Conservation (phyloP, 306 rosid genomes). For the Quillaja saponaria region DNA sequence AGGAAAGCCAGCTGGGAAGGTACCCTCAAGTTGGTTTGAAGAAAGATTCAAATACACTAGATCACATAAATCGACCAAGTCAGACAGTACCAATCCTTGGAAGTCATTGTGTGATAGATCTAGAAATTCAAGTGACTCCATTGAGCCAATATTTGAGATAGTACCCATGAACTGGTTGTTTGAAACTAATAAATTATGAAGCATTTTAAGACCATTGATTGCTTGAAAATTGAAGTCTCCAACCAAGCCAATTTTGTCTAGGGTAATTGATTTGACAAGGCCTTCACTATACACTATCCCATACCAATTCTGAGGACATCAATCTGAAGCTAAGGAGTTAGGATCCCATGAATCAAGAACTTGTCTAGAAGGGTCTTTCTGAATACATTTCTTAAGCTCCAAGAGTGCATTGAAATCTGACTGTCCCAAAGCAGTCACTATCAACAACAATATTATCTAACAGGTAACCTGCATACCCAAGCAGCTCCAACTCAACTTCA, state of each 20-base stretch:
- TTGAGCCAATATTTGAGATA: slow-evolving; percentile 36
- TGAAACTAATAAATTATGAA: slow-evolving; percentile 57
- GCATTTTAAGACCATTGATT: slow-evolving; percentile 56
- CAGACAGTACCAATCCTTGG: slow-evolving; percentile 46
- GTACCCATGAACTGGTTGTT: slow-evolving; percentile 68
- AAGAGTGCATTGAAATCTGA: slow-evolving; percentile 66
- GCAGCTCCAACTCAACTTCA: slow-evolving; percentile 36
- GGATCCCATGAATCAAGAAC: slow-evolving; percentile 68
- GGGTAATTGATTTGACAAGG: slow-evolving; percentile 52
- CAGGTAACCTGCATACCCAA: slow-evolving; percentile 61
- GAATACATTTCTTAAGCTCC: slow-evolving; percentile 65
- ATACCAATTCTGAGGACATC: slow-evolving; percentile 72
- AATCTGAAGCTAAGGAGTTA: slow-evolving; percentile 59
- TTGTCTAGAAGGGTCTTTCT: slow-evolving; percentile 56
- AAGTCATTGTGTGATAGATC: slow-evolving; percentile 70
- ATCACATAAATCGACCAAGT: slow-evolving; percentile 32
- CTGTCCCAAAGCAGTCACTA: slow-evolving; percentile 48
- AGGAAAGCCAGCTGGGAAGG: slow-evolving; percentile 48
- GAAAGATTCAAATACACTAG: slow-evolving; percentile 65
- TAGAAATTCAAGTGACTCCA: slow-evolving; percentile 52
- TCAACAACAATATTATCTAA: slow-evolving; percentile 46
- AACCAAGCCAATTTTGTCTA: slow-evolving; percentile 60
- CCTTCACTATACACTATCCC: slow-evolving; percentile 62
- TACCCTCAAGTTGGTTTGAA: slow-evolving; percentile 61
- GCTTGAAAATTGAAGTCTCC: slow-evolving; percentile 65